A percentile compares a stretch with the other conserved stretches of the same genome.
phyloP scores from a whole-genome alignment of 1,284 basidiomycete species.

The Golubevia pallescens region DNA sequence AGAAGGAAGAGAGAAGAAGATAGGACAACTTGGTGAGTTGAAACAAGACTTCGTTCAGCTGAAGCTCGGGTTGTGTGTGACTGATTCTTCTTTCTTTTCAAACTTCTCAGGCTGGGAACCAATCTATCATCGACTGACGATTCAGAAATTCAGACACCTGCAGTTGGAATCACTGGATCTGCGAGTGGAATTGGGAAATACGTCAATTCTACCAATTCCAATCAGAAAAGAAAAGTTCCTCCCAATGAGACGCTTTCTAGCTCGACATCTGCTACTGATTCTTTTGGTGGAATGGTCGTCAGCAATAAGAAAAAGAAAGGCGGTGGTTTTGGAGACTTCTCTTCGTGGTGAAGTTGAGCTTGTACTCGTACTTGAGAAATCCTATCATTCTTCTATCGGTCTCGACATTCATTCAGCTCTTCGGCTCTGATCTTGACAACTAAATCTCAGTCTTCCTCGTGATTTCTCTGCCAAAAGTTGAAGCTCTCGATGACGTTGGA shows the following conservation, averaged over 20 bases:
- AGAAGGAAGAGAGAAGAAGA: constrained; percentile 46
- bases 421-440: no score
- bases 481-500: no score
- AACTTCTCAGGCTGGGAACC: constrained; percentile 15
- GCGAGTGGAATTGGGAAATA: constrained; percentile 22
- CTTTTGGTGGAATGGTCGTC: not conserved
- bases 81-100: no score
- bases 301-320: constrained; percentile 4
- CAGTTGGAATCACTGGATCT: constrained; percentile 2
- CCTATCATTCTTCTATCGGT: no score
- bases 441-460: no score
- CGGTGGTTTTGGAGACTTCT: constrained; percentile 47
- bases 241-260: not conserved
- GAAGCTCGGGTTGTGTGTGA: no score
- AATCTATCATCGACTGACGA: constrained; percentile 10
- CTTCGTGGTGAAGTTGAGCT: constrained; percentile 41
- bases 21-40: constrained; percentile 51
- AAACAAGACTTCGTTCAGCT: no score
- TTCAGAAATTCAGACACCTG: not conserved
- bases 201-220: not conserved
- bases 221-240: not conserved
- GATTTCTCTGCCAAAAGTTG: no score
- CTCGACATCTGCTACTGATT: not conserved
- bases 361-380: no score
- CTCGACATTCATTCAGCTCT: no score